A percentile compares a stretch with the other conserved stretches of the same genome.
phyloP scores from a whole-genome alignment of 164 flowering plant species.

The Sedum album region DNA sequence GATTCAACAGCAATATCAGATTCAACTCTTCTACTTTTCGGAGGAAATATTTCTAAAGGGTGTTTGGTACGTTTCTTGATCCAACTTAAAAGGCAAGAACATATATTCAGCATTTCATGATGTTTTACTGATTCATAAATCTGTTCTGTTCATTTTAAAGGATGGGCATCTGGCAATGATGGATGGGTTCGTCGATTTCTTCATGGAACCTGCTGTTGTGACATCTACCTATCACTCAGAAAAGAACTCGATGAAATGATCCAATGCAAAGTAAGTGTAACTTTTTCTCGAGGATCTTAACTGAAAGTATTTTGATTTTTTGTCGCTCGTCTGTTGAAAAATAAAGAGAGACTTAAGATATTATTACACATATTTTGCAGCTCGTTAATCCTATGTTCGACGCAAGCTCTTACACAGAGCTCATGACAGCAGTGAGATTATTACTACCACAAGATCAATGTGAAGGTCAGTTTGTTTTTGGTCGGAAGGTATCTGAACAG shows the following conservation, averaged over 20 bases:
- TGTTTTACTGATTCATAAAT: neutral
- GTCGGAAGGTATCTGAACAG: conserved; percentile 24
- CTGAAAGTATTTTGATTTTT: too few relatives aligned
- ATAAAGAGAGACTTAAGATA: neutral
- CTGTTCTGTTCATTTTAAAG: conserved; percentile 23
- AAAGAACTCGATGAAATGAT: conserved; percentile 71
- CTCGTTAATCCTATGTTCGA: conserved; percentile 58
- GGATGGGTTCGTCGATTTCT: conserved; percentile 88
- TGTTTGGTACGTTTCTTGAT: conserved; percentile 29
- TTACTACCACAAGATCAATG: conserved; percentile 63
- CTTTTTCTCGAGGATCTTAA: neutral
- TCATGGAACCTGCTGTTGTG: conserved; percentile 68
- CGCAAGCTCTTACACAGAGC: conserved; percentile 36
- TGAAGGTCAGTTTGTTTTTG: conserved; percentile 69
- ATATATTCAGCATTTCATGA: neutral
- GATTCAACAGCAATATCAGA: conserved; percentile 96
- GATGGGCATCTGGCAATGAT: conserved; percentile 90
- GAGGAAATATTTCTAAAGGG: conserved; percentile 65
- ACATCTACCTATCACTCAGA: conserved; percentile 45
- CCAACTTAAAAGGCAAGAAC: neutral
- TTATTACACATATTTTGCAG: conserved; percentile 23
- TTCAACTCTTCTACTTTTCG: conserved; percentile 83
- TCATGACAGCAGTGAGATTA: conserved; percentile 63
- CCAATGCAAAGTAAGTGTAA: conserved; percentile 56
- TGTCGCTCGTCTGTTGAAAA: neutral